Conservation (phyloP, 2,329 filamentous ascomycete species). For the Cordyceps cateniannulata region DNA sequence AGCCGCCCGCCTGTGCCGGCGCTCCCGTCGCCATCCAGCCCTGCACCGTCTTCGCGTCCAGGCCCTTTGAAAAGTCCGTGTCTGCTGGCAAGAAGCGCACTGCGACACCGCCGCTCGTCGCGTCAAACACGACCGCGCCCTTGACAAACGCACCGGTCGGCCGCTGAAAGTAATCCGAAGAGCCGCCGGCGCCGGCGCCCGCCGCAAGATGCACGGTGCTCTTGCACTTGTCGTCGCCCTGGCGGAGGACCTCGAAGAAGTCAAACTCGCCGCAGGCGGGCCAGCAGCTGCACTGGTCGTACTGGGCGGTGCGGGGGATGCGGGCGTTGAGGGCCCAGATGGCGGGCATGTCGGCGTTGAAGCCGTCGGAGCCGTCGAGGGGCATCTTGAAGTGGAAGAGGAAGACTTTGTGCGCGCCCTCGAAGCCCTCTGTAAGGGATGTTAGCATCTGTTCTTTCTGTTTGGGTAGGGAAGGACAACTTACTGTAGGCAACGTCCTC, state of each 20-base stretch:
- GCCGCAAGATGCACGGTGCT: conserved; percentile 61
- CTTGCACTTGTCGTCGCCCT: conserved; percentile 61
- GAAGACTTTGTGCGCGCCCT: conserved; percentile 64
- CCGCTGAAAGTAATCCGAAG: conserved; percentile 65
- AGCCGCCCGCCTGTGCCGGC: background rate
- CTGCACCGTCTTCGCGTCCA: conserved; percentile 33
- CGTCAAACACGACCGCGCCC: conserved; percentile 56
- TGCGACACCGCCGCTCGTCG: conserved; percentile 42
- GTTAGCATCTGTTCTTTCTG: background rate
- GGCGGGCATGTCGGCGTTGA: conserved; percentile 62
- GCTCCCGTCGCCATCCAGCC: conserved; percentile 23
- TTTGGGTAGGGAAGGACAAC: conserved; percentile 14
- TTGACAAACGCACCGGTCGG: conserved; percentile 55
- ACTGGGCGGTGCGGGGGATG: conserved; percentile 65
- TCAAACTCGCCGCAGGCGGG: conserved; percentile 68
- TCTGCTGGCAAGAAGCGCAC: conserved; percentile 46
- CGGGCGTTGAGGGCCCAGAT: conserved; percentile 70
- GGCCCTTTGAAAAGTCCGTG: conserved; percentile 33
- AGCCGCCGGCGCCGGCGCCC: conserved; percentile 59
- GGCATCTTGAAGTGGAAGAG: conserved; percentile 71
- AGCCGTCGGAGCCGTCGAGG: conserved; percentile 42
- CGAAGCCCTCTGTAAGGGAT: conserved; percentile 55
- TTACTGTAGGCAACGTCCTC: conserved; percentile 40
- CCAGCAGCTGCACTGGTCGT: conserved; percentile 70
- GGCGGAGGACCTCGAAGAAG: conserved; percentile 62